Percentiles rank a stretch among this genome's conserved stretches.
Conservation (phyloP, 2,329 filamentous ascomycete species). For the Stagonosporopsis cucurbitacearum region DNA sequence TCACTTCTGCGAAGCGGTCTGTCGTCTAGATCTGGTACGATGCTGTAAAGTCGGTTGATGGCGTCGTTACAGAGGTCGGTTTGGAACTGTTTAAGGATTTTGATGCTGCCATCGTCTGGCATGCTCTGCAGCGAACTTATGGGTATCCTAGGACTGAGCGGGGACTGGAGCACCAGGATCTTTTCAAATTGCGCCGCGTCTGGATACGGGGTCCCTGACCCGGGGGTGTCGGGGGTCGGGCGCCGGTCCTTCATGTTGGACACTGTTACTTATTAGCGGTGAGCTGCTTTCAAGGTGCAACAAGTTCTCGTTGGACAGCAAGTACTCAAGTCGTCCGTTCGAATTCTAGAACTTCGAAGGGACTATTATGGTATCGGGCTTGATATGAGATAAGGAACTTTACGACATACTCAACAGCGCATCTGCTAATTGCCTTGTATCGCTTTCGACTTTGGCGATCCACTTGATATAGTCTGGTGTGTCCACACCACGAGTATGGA, state of each 20-base stretch:
- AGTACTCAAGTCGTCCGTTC: neutral
- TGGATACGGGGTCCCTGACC: constrained; percentile 18
- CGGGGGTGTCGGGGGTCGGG: constrained; percentile 26
- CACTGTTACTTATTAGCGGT: constrained; percentile 16
- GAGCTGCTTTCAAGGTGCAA: no score
- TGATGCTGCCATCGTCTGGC: constrained; percentile 35
- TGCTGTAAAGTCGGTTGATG: constrained; percentile 31
- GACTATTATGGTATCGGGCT: neutral
- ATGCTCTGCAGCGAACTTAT: constrained; percentile 29
- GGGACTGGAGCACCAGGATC: constrained; percentile 34
- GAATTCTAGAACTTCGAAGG: neutral
- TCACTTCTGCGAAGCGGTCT: neutral
- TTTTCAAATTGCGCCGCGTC: constrained; percentile 20
- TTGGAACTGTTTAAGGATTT: constrained; percentile 39
- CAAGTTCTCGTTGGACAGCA: neutral
- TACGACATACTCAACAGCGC: constrained; percentile 29
- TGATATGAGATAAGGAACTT: neutral
- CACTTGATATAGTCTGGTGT: constrained; percentile 34
- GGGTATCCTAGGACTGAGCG: constrained; percentile 30
- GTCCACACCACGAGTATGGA: constrained; percentile 33
- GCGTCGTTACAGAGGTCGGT: constrained; percentile 31
- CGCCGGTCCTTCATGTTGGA: constrained; percentile 26
- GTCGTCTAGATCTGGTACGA: constrained; percentile 34
- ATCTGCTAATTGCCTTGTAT: constrained; percentile 31
- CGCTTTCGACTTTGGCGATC: constrained; percentile 32